These are phyloP conservation scores for Linnemannia exigua DNA, from an alignment of 192 early-diverging fungal genomes.

Conservation along the genomic window DNA sequence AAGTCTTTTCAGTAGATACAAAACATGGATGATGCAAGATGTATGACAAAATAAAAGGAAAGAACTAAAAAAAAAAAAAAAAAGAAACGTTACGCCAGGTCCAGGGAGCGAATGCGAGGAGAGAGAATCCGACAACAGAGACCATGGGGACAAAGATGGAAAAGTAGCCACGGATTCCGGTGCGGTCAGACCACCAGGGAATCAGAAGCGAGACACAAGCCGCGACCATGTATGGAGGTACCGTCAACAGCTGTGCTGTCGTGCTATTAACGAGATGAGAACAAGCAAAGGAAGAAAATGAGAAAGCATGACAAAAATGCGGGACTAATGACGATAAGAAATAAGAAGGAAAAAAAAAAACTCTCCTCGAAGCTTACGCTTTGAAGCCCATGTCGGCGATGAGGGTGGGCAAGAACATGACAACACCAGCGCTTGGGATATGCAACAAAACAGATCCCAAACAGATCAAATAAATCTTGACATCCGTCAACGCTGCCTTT, in stretches of 20 bases:
- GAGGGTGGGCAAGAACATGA: constrained; percentile 63
- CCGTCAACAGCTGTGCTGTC: constrained; percentile 59
- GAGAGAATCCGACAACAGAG: constrained; percentile 60
- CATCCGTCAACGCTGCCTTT: constrained; percentile 51
- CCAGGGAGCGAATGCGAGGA: constrained; percentile 50
- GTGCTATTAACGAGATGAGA: constrained; percentile 4
- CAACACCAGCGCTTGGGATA: constrained; percentile 13
- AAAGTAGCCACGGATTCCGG: constrained; percentile 60
- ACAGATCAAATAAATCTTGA: constrained; percentile 43
- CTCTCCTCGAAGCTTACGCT: constrained; percentile 34
- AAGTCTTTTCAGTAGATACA: background rate
- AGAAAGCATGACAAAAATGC: constrained; percentile 59
- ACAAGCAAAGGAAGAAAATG: background rate
- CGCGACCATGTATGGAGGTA: constrained; percentile 56
- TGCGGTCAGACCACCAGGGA: constrained; percentile 64
- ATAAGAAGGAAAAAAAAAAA: constrained; percentile 65
- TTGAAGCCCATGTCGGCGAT: constrained; percentile 63
- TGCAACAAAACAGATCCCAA: constrained; percentile 4
- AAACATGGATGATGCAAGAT: no score
- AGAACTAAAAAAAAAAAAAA: constrained; percentile 49
- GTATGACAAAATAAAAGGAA: no score
- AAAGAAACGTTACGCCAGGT: constrained; percentile 35
- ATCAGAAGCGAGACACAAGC: constrained; percentile 57
- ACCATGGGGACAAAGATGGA: constrained; percentile 46
- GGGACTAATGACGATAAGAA: constrained; percentile 42